Base-by-base conservation (phyloP, 148 eudicot species). In the Cornus kousa region DNA sequence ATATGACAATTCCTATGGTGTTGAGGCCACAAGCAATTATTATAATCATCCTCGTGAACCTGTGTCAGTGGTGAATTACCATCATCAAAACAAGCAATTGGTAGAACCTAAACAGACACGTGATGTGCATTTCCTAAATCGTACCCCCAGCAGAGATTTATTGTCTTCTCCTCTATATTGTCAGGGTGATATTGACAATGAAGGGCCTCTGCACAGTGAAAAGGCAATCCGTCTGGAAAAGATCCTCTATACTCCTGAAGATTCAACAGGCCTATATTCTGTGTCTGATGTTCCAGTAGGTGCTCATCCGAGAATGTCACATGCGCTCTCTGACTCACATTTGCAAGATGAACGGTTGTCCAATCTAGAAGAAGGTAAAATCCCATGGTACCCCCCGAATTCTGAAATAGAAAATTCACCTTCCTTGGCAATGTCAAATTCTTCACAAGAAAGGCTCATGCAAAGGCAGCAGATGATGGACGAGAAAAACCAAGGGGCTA, bases 301-400 rank as follows among this genome's bases (percentile, higher is more conserved):
- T 68, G 80, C 88, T 82, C 75, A 66, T 76, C 86, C 72, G 35
- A 86, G 88, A 67, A 83, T 86, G 77, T 73, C 74, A 72, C 88
- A 88, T 78, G 82, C 82, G 22, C 65, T 66, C 43, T 87, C 93
- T 46, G 90, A 89, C 73, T 88, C 89, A 62, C 87, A 89, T 67
- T 72, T 87, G 76, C 88, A 84, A n/a, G 83, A 79, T 57, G 83
- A 80, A 67, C 86, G 83, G 46, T 74, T 74, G 78, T 81, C 87
- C 39, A 73, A 80, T 59, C 79, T 87, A 4, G 90, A 87, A 71
- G 91, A 90, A 62, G 83, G 78, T 23, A 74, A 74, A 68, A 83
- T 66, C 71, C 77, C 87, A 48, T 74, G 75, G 72, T 79, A 86
- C 55, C 80, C 74, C 31, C 67, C 78, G 69, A 82, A 78, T 65